Evolutionary conservation across 768 basidiomycete genomes (phyloP), one percentile per base, ranked within the genome.

Genomic region (Rhodotorula graminis): DNA sequence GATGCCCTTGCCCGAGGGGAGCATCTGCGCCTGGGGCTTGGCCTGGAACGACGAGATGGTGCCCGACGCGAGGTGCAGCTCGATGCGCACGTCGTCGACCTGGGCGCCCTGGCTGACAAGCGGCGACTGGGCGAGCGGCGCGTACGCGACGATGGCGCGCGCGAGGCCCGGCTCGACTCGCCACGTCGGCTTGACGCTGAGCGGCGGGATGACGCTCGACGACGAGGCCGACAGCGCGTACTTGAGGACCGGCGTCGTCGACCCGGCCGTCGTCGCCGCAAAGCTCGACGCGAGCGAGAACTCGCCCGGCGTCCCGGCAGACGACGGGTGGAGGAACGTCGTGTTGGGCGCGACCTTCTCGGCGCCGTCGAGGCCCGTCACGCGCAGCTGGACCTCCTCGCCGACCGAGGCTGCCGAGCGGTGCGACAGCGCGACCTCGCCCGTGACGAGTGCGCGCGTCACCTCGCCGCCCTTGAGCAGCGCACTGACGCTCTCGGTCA

Each of bases 311-410:
- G n/a, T 46, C 42, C 12, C 80, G 71, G 49, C 81, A 72, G 58
- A 76, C 63, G 50, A 4, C 1, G 37, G 5, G 37, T 37, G 5
- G 21, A 83, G 73, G 71, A 78, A 82, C 6, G 79, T 76, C 29
- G 81, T 79, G 71, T 84, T 84, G 6, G 82, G 83, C 12, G 82
- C 83, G n/a, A 81, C 80, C 73, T 83, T 84, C 53, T 83, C 82
- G n/a, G 82, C 73, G 27, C 70, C 70, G 64, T 82, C 81, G 63
- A 82, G 82, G 16, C 75, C 65, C 10, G 77, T 78, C 47, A 84
- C 65, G 21, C 80, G 78, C 63, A 84, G 77, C 65, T 79, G 78
- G 68, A 82, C 74, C n/a, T 9, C 55, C 33, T 40, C 25, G 33
- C 37, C 15, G 40, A 37, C n/a, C 6, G 25, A 12, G n/a, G 52